Base-by-base conservation (phyloP, 2,329 filamentous ascomycete species). In the Apiospora sp. region DNA sequence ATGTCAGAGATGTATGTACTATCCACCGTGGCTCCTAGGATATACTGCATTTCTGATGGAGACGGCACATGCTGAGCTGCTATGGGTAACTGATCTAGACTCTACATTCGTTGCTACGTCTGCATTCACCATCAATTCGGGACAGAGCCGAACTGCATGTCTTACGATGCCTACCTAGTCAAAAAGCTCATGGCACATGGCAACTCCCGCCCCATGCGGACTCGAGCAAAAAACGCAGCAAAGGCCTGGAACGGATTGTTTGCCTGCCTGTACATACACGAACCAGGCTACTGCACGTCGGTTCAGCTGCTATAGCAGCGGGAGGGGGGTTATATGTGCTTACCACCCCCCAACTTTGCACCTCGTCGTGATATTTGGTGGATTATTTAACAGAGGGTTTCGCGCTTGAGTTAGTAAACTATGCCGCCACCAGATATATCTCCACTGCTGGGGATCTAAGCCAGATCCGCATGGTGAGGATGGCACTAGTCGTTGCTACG, bases 361-460 rank as follows among this genome's bases (percentile, higher is more conserved):
- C 16, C n/a, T 41, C 58, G n/a, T 22, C 34, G 41, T 22, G 19
- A 64, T n/a, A 19, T 64, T 13, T 30, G 12, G 16, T 14, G 58
- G 22, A 14, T 34, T 64, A 19, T 64, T 64, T 22, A n/a, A 41
- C 34, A 19, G 58, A 41, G 34, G 54, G 30, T 37, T 61, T 61
- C 54, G 54, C 54, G 30, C 54, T 61, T 61, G 54, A 61, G 6
- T 61, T n/a, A 61, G 30, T 19, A 61, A 22, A 61, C 5, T 61
- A n/a, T 41, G 34, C 58, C 58, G 58, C 58, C 58, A 64, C 34
- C 58, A 64, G 34, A 41, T 41, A 22, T 13, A n/a, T n/a, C 19
- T 64, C 34, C 34, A 41, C 58, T 22, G 10, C 19, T 64, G 19
- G 30, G 10, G 22, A 24, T 64, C 34, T 41, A 64, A 41, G 19